Base-by-base conservation (phyloP, 306 rosid genomes). In the Trifolium subterraneum region DNA sequence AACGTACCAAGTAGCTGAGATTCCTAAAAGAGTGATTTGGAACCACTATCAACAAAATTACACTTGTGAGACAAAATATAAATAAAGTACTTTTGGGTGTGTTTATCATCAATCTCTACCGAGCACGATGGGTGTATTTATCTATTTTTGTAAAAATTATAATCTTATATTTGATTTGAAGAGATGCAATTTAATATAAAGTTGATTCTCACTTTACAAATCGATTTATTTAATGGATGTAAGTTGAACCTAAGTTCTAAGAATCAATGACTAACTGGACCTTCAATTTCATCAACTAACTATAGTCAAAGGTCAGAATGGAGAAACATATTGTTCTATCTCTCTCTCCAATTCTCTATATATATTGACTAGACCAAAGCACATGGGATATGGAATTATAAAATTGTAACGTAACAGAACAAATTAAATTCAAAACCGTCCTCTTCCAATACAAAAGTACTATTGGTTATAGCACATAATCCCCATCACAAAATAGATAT, bases 341-440 rank as follows among this genome's bases (percentile, higher is more conserved):
- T 70, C 70, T 45, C n/a, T 38, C 10, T 18, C 41, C 59, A 19
- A 47, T 35, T 10, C 13, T 52, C 29, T 52, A 38, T 14, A 38
- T 14, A 27, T 44, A 41, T 73, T 79, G 81, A 79, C 87, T 68
- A 85, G 78, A 70, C 68, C 69, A 77, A 77, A 80, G 87, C 96
- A 92, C 98, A 90, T 92, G 98, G 91, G 79, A 39, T 18, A 42
- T 70, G 79, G 20, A 70, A 77, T 73, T 79, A 62, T 33, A 76
- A 65, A 42, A 73, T 64, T 47, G 82, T 33, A 68, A 76, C 71
- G 36, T 68, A 48, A 79, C 83, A 82, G 88, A 76, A 76, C 82
- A 80, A 72, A 79, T 81, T 76, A 71, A 78, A 72, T 77, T 76
- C 44, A 23, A 29, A 45, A 50, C 41, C 63, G 44, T 64, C 71